A percentile compares a stretch with the other conserved stretches of the same genome.
Evolutionary conservation across 2,329 filamentous ascomycete genomes (phyloP).

Genomic region (Clonostachys sp.): DNA sequence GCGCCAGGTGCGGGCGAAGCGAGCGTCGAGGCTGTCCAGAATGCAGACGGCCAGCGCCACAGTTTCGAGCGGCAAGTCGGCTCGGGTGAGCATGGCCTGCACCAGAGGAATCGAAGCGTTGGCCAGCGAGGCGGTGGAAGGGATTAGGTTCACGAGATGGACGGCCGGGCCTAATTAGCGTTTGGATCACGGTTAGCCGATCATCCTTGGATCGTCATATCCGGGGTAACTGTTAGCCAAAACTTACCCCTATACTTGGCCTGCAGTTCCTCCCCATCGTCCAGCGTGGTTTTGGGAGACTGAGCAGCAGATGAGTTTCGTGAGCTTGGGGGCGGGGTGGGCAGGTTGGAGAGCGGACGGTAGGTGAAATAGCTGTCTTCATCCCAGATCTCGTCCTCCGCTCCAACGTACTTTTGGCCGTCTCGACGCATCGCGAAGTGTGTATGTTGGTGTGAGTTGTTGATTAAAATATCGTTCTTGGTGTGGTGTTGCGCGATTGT

Average conservation of each 20-base stretch:
- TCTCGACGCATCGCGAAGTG: neutral
- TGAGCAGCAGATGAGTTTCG: constrained; percentile 33
- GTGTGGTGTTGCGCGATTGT: too few species aligned
- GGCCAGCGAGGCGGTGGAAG: constrained; percentile 56
- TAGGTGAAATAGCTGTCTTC: constrained; percentile 59
- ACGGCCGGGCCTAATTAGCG: constrained; percentile 51
- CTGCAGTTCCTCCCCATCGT: constrained; percentile 38
- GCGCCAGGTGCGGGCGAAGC: constrained; percentile 60
- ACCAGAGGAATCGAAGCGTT: constrained; percentile 53
- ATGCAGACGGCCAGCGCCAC: constrained; percentile 63
- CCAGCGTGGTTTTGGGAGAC: constrained; percentile 33
- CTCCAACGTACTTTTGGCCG: constrained; percentile 7
- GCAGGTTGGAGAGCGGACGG: constrained; percentile 62
- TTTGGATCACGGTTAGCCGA: neutral
- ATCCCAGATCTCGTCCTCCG: constrained; percentile 37
- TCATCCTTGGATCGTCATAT: neutral
- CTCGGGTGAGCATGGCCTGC: constrained; percentile 55
- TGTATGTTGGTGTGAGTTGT: neutral
- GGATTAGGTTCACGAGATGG: constrained; percentile 63
- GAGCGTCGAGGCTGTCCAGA: constrained; percentile 58
- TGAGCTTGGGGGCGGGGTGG: constrained; percentile 59
- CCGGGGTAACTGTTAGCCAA: neutral
- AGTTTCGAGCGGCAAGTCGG: constrained; percentile 54
- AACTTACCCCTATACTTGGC: constrained; percentile 28
- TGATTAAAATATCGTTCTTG: neutral